Evolutionary conservation across 306 rosid genomes (phyloP).

Genomic region (Carpinus viminea): DNA sequence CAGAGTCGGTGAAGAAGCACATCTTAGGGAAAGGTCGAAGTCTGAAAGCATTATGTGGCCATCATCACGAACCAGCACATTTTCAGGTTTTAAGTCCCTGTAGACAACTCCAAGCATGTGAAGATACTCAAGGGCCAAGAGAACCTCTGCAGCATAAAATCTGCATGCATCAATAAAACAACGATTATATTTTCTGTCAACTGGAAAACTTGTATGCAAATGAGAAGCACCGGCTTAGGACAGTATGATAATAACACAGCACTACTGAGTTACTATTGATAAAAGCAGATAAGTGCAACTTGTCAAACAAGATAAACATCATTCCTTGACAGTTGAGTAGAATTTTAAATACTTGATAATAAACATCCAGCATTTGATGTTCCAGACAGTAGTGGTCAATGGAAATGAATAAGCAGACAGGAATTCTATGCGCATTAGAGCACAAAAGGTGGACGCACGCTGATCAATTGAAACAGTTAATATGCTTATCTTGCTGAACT

Average conservation of each 20-base stretch:
- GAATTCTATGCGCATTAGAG: background rate
- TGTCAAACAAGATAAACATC: background rate
- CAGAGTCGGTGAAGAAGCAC: conserved; percentile 85
- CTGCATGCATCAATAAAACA: conserved; percentile 44
- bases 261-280: background rate
- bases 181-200: conserved; percentile 3
- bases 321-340: background rate
- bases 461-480: background rate
- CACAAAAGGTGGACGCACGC: background rate
- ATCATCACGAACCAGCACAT: conserved; percentile 95
- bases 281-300: background rate
- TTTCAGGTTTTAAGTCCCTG: conserved; percentile 97
- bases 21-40: conserved; percentile 94
- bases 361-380: background rate
- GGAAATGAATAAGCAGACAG: background rate
- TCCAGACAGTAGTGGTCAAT: background rate
- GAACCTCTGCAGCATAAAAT: conserved; percentile 97
- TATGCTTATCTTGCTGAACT: background rate
- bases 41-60: conserved; percentile 99
- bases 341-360: background rate
- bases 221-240: background rate
- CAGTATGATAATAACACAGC: background rate
- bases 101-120: conserved; percentile 99
- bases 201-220: background rate
- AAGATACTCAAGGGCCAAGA: conserved; percentile 93